Evolutionary conservation across 148 eudicot species (phyloP), one percentile per base, ranked within the genome.

Genomic region (Silene conica): DNA sequence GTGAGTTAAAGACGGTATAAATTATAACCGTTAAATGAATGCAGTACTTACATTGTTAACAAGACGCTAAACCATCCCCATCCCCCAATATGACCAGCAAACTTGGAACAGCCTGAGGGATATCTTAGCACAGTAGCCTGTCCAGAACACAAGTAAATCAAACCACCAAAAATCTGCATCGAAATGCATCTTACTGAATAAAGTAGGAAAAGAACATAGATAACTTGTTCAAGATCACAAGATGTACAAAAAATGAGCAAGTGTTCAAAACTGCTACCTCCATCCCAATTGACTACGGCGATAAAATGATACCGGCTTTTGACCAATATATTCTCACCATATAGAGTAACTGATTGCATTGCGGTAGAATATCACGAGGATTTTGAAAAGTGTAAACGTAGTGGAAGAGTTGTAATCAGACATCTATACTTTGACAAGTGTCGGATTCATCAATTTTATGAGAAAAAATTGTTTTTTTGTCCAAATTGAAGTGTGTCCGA

Each of bases 61-160:
- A 91, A 76, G 73, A 82, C 73, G 69, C 91, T 82, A 85, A 94
- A 94, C 97, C 90, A 91, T 77, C 98, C 96, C 89, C 81, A 86
- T 76, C 91, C 93, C 46, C 74, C 79, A 61, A 86, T 86, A 75
- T 72, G 80, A 76, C 75, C 75, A 67, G 86, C 73, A 78, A 87
- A 64, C 20, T 81, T 76, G 57, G 98, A 88, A 87, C 98, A 94
- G 76, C 98, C 98, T 69, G 91, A 75, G 67, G 98, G 97, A 86
- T 94, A 97, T 80, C 79, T 85, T 56, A 94, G 73, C 80, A 77
- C 84, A 41, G 95, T 89, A 74, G 83, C 88, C 98, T 94, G 86
- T 70, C 69, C 80, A 57, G 50, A 54, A 63, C n/a, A 58, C 60
- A 67, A 74, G 21, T 7, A 67, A 59, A 22, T 19, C 16, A 55